Evolutionary conservation across 129 eudicot species (phyloP).

Genomic region (Chrysanthemum seticuspe): DNA sequence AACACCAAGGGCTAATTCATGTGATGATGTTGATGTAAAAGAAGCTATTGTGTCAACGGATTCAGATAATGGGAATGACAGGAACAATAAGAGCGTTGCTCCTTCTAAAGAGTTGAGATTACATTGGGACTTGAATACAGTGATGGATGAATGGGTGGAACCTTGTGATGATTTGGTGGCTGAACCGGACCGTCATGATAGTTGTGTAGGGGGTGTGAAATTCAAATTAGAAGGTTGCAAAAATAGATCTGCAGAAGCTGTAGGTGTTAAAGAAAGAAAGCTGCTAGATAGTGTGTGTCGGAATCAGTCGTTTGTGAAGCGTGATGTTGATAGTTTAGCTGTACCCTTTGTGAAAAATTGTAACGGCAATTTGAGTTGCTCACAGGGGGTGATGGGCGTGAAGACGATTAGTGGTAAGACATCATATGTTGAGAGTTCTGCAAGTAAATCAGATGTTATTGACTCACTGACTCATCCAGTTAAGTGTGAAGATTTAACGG

Average conservation of each 20-base stretch:
- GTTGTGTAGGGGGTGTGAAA: not conserved
- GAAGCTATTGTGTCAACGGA: not conserved
- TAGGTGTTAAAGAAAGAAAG: not conserved
- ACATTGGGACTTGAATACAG: slow-evolving; percentile 41
- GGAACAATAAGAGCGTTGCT: slow-evolving; percentile 1
- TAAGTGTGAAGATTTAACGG: slow-evolving; percentile 34
- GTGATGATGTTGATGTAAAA: not conserved
- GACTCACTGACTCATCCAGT: slow-evolving; percentile 23
- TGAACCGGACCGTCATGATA: not conserved
- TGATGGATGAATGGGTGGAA: slow-evolving; percentile 41
- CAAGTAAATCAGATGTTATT: slow-evolving; percentile 33
- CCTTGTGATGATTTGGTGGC: slow-evolving; percentile 26
- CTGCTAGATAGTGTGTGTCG: not conserved
- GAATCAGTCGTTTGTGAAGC: slow-evolving; percentile 8
- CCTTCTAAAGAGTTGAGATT: slow-evolving; percentile 28
- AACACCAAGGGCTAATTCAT: slow-evolving; percentile 15
- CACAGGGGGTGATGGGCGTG: not conserved
- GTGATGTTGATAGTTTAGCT: slow-evolving; percentile 13
- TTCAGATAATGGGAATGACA: slow-evolving; percentile 18
- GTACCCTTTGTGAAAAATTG: not conserved
- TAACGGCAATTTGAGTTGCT: slow-evolving; percentile 18
- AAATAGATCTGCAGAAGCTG: slow-evolving; percentile 7
- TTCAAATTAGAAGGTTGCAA: slow-evolving; percentile 19
- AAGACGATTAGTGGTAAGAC: slow-evolving; percentile 31
- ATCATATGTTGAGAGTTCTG: slow-evolving; percentile 34